Evolutionary conservation across 305 asterid genomes (phyloP).

Genomic region (Rubia peregrina): DNA sequence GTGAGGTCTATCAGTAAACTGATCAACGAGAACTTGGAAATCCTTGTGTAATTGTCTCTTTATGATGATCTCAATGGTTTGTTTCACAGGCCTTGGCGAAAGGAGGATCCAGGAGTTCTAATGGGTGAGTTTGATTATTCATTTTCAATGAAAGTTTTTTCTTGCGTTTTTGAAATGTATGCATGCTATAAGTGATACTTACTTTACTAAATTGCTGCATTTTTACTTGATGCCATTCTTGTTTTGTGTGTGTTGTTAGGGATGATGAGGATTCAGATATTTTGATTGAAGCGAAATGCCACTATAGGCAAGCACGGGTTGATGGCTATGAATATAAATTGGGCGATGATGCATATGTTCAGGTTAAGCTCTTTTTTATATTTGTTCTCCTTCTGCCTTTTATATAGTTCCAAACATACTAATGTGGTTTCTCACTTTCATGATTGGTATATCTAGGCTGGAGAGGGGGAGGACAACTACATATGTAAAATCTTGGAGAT

Average conservation of each 20-base stretch:
- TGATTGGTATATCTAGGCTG: slow-evolving; percentile 36
- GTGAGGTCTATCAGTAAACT: background rate
- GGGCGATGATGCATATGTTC: slow-evolving; percentile 55
- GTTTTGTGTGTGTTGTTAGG: background rate
- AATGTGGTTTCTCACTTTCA: background rate
- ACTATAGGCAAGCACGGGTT: slow-evolving; percentile 40
- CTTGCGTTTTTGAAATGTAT: no score
- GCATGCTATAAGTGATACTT: no score
- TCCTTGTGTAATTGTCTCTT: background rate
- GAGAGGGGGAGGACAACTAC: slow-evolving; percentile 30
- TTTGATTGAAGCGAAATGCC: slow-evolving; percentile 37
- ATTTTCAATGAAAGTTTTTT: no score
- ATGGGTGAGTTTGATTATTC: slow-evolving; percentile 7
- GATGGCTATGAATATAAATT: slow-evolving; percentile 41
- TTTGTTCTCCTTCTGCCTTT: background rate
- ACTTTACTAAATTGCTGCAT: no score
- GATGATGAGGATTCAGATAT: slow-evolving; percentile 22
- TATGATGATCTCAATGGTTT: background rate
- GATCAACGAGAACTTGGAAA: background rate
- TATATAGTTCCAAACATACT: background rate
- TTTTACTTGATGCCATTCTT: background rate
- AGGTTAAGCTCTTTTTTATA: slow-evolving; percentile 27
- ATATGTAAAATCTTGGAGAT: slow-evolving; percentile 67
- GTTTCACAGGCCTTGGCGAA: background rate
- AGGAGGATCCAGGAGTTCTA: slow-evolving; percentile 6